Base-by-base conservation (phyloP, 2,329 filamentous ascomycete genomes). In the Hypoxylon sp. region DNA sequence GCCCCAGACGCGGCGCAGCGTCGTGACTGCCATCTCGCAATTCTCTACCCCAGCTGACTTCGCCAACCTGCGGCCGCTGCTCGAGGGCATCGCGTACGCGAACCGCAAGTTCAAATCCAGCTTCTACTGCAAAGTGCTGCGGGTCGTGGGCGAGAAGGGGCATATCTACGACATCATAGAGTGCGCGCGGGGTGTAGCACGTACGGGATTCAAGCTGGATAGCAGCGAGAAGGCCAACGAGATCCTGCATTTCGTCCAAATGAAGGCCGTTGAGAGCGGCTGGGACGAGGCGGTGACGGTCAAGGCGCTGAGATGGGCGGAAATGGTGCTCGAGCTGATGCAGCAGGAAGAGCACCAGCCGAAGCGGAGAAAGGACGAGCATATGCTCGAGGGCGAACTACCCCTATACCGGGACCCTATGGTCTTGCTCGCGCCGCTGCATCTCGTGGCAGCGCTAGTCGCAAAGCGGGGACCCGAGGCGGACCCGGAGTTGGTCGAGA, bases 41-140 rank as follows among this genome's bases (percentile, higher is more conserved):
- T 89, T 89, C 83, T 68, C 81, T 50, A 84, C 82, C 5, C 75
- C 74, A 42, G 80, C 80, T 13, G 87, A 89, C 79, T 88, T 84
- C 79, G 77, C 76, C 27, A 88, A 89, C 80, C 78, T 89, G 30
- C 80, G 77, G 20, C 83, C 82, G 0, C 79, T 89, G 48, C 81
- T 89, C 44, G 82, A 86, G 62, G 87, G 87, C 53, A 81, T 84
- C 73, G 75, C 79, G 64, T 81, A 83, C 66, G 81, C 83, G 35
- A 76, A 79, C 31, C 81, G 82, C 68, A 79, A 76, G 63, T 75
- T 87, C 25, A 68, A 72, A 22, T 55, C 66, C 2, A 25, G 60
- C 10, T 77, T 84, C 72, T 80, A 79, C 69, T 44, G 68, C 57
- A 81, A 80, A 74, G 77, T 86, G 54, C 72, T 84, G 35, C 81